Percentiles rank a stretch among this genome's conserved stretches.
phyloP scores from a whole-genome alignment of 1,284 basidiomycete species.

The Moesziomyces globuligerus region DNA sequence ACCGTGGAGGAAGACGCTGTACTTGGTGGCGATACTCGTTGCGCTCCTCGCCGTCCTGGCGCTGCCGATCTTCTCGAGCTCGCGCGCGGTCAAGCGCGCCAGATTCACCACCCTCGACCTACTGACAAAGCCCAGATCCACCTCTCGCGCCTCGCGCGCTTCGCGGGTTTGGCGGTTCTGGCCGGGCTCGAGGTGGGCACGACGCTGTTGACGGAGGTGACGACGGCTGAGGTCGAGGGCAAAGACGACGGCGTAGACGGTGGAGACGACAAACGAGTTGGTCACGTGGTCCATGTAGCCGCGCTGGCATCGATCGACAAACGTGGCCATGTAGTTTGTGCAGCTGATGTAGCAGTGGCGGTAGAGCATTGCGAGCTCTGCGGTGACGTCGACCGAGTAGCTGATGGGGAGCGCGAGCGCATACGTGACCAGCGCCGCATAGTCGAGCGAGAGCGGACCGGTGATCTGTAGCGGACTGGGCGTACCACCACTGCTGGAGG shows the following conservation, averaged over 20 bases:
- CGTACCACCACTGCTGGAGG: neutral
- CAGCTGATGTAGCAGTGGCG: constrained; percentile 42
- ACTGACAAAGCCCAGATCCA: constrained; percentile 29
- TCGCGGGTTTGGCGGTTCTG: constrained; percentile 8
- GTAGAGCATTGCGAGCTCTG: constrained; percentile 23
- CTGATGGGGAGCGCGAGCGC: constrained; percentile 36
- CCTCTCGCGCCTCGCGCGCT: neutral
- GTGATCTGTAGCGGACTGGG: constrained; percentile 34
- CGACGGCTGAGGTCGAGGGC: constrained; percentile 15
- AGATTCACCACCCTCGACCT: constrained; percentile 10
- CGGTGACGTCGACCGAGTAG: constrained; percentile 22
- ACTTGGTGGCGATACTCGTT: constrained; percentile 22
- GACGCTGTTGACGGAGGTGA: neutral
- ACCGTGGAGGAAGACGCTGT: constrained; percentile 23
- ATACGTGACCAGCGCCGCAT: constrained; percentile 43
- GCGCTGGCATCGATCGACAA: constrained; percentile 25
- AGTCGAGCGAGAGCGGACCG: constrained; percentile 33
- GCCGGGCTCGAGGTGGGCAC: too few relatives aligned
- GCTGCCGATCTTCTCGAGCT: constrained; percentile 18
- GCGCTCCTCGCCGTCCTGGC: constrained; percentile 2
- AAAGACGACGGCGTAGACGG: constrained; percentile 37
- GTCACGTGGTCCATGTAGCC: constrained; percentile 24
- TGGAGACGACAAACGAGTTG: constrained; percentile 27
- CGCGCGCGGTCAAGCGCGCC: constrained; percentile 7
- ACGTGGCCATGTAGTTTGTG: constrained; percentile 44